Percentiles rank a stretch among this genome's conserved stretches.
These are phyloP conservation scores for Hemileccinum rubropunctum DNA, from an alignment of 768 basidiomycete species.

Conservation along the genomic window DNA sequence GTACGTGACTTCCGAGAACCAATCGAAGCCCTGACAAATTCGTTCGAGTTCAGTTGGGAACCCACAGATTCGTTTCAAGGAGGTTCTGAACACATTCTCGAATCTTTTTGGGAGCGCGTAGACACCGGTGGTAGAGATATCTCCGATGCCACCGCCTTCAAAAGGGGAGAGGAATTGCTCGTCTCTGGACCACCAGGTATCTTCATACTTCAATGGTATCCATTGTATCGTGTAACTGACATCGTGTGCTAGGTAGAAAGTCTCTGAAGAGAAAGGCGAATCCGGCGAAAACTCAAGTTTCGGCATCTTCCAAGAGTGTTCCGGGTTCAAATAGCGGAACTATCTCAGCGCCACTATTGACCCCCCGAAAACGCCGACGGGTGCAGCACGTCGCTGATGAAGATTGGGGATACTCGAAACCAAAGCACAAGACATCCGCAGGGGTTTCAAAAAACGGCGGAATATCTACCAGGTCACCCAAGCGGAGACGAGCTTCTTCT, in stretches of 20 bases:
- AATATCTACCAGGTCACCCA: conserved; percentile 5
- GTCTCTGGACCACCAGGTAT: conserved; percentile 61
- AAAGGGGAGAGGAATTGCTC: conserved; percentile 50
- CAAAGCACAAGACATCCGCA: conserved; percentile 12
- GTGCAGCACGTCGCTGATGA: conserved; percentile 7
- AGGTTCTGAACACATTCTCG: conserved; percentile 51
- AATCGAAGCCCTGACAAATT: conserved; percentile 2
- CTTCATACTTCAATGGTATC: neutral
- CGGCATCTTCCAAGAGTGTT: conserved; percentile 8
- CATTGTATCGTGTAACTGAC: conserved; percentile 2
- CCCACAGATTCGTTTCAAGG: conserved; percentile 56
- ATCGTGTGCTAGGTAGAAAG: conserved; percentile 14
- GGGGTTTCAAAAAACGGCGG: conserved; percentile 5
- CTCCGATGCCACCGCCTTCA: conserved; percentile 47
- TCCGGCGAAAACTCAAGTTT: conserved; percentile 5
- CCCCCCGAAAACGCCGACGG: conserved; percentile 27
- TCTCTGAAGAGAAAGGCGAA: conserved; percentile 17
- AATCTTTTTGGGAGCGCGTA: conserved; percentile 37
- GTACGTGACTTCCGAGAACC: conserved; percentile 36
- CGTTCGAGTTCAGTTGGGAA: conserved; percentile 57
- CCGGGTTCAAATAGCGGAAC: conserved; percentile 6
- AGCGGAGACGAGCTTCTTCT: conserved; percentile 29
- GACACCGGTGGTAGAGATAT: conserved; percentile 43
- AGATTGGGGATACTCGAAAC: conserved; percentile 4
- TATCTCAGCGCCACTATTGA: conserved; percentile 18